These are phyloP conservation scores for Cyberlindnera bimundalis DNA, from an alignment of 805 yeast species.

Conservation along the genomic window DNA sequence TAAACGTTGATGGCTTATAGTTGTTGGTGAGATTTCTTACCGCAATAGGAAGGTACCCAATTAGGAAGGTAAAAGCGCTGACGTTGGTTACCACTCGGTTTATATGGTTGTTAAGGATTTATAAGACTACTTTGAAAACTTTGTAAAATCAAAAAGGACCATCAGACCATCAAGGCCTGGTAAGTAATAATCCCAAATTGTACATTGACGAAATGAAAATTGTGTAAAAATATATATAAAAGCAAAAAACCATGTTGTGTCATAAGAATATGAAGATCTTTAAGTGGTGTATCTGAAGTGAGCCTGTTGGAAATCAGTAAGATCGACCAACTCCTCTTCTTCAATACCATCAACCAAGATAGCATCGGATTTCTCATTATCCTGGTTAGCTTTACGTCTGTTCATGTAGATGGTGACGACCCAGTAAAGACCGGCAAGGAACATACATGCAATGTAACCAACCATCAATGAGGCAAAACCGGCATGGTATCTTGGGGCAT, in stretches of 20 bases:
- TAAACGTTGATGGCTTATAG: no score
- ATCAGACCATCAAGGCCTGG: conserved; percentile 4
- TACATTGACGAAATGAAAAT: not conserved
- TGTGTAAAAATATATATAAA: not conserved
- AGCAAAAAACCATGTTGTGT: conserved; percentile 1
- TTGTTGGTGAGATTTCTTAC: no score
- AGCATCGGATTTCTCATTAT: conserved; percentile 5
- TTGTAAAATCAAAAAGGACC: no score
- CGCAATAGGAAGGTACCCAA: no score
- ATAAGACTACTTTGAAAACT: no score
- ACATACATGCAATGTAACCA: conserved; percentile 38
- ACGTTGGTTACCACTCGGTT: no score
- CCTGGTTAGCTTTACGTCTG: conserved; percentile 22
- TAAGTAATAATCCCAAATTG: no score
- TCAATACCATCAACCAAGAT: conserved; percentile 27
- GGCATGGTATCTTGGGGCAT: conserved; percentile 40
- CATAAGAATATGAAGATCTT: not conserved
- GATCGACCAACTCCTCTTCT: conserved; percentile 35
- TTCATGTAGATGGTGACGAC: conserved; percentile 33
- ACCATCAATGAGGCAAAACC: conserved; percentile 44
- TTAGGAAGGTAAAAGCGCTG: no score
- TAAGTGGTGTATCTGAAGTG: conserved; percentile 34
- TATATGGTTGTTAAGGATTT: no score
- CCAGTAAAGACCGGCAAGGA: conserved; percentile 34
- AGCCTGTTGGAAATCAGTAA: conserved; percentile 37